A percentile compares a stretch with the other conserved stretches of the same genome.
phyloP scores from a whole-genome alignment of 2,329 filamentous ascomycete species.

The Lachnellula occidentalis region DNA sequence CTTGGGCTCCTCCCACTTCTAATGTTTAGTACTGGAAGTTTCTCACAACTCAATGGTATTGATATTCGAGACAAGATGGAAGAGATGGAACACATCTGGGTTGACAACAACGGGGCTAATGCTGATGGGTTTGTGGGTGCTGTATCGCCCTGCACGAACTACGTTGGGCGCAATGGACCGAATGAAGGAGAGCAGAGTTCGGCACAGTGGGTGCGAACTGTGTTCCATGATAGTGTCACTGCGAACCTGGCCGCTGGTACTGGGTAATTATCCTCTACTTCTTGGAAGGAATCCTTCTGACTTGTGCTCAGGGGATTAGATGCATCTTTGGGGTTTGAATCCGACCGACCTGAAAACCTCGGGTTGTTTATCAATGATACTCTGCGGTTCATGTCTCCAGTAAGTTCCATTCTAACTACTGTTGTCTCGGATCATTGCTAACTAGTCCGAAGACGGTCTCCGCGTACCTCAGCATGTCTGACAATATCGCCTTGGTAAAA shows the following conservation, averaged over 20 bases:
- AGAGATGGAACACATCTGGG: constrained; percentile 1
- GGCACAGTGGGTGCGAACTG: constrained; percentile 55
- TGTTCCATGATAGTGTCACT: constrained; percentile 57
- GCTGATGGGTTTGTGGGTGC: background rate
- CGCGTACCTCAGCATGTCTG: constrained; percentile 13
- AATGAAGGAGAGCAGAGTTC: constrained; percentile 12
- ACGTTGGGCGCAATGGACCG: background rate
- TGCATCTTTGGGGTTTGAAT: constrained; percentile 30
- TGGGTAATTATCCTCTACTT: constrained; percentile 8
- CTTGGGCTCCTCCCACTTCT: background rate
- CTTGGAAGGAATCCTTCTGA: background rate
- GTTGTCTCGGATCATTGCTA: background rate
- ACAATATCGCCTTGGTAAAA: constrained; percentile 18
- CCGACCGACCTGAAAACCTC: constrained; percentile 36
- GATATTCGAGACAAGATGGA: constrained; percentile 6
- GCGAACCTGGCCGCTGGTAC: constrained; percentile 34
- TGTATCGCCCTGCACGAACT: too few species aligned
- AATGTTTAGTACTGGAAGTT: background rate
- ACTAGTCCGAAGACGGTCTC: constrained; percentile 1
- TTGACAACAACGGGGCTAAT: background rate
- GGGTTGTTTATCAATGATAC: constrained; percentile 36
- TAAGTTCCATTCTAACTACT: background rate
- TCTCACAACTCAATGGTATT: constrained; percentile 4
- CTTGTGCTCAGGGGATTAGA: constrained; percentile 46
- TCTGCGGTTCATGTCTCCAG: background rate